Percentiles rank a stretch among this genome's conserved stretches.
Evolutionary conservation across 768 basidiomycete genomes (phyloP).

Genomic region (Russula olivacea): DNA sequence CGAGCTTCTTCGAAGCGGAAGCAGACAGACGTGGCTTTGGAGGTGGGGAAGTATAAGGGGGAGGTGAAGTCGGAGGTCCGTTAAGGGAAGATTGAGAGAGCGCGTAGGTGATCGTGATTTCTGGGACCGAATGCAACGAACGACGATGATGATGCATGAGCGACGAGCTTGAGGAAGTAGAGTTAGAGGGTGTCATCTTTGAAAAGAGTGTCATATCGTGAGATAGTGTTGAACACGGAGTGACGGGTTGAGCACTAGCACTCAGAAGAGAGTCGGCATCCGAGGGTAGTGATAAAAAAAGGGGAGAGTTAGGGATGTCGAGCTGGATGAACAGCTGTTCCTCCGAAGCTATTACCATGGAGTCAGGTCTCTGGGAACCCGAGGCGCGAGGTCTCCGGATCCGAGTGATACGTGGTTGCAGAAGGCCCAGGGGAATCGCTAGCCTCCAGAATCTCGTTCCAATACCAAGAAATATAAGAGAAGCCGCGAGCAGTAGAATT

Average conservation of each 20-base stretch:
- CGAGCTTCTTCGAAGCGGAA: constrained; percentile 15
- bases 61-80: background rate
- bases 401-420: constrained; percentile 2
- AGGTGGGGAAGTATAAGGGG: background rate
- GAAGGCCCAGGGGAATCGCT: background rate
- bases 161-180: constrained; percentile 9
- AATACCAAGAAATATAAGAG: constrained; percentile 12
- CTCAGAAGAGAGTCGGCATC: constrained; percentile 6
- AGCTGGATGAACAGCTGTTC: constrained; percentile 14
- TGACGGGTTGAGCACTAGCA: background rate
- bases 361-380: background rate
- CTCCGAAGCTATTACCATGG: constrained; percentile 8
- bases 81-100: constrained; percentile 6
- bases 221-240: background rate
- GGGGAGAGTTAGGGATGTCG: constrained; percentile 20
- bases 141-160: background rate
- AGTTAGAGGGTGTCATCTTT: background rate
- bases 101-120: constrained; percentile 20
- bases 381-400: constrained; percentile 6
- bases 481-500: constrained; percentile 2
- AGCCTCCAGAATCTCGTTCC: constrained; percentile 10
- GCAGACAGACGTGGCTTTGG: constrained; percentile 3
- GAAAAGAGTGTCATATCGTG: background rate
- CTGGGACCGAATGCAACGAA: constrained; percentile 17
- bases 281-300: constrained; percentile 18